Evolutionary conservation across 2,329 filamentous ascomycete species (phyloP).

Genomic region (Paramyrothecium roridum): DNA sequence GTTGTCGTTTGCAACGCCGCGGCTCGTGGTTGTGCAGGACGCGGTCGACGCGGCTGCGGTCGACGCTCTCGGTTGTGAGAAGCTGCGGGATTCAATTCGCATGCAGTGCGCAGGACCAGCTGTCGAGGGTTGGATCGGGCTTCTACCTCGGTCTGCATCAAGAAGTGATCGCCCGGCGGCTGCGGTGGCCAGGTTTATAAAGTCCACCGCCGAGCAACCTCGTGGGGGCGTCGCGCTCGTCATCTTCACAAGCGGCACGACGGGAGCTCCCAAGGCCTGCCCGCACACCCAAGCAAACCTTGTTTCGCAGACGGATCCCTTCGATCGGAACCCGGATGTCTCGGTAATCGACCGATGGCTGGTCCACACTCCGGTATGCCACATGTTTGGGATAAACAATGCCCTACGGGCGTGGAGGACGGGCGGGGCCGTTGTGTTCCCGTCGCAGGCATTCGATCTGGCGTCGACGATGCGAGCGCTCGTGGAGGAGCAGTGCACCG

Average conservation of each 20-base stretch:
- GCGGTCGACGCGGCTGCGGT: slow-evolving; percentile 14
- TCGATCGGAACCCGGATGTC: slow-evolving; percentile 28
- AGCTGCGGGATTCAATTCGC: slow-evolving; percentile 4
- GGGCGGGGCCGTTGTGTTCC: slow-evolving; percentile 30
- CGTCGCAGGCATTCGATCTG: slow-evolving; percentile 29
- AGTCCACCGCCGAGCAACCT: neutral
- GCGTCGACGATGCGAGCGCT: slow-evolving; percentile 26
- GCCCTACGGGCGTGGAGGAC: slow-evolving; percentile 31
- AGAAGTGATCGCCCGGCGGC: no score
- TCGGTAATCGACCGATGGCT: slow-evolving; percentile 28
- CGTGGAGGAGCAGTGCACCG: slow-evolving; percentile 26
- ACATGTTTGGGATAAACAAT: slow-evolving; percentile 37
- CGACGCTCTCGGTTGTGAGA: slow-evolving; percentile 4
- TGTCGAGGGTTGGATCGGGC: neutral
- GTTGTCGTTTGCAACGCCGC: slow-evolving; percentile 18
- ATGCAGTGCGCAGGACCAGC: slow-evolving; percentile 19
- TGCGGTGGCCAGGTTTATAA: no score
- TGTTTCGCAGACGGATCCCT: slow-evolving; percentile 31
- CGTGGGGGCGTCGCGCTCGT: slow-evolving; percentile 30
- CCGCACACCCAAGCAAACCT: slow-evolving; percentile 36
- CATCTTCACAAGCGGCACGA: slow-evolving; percentile 49
- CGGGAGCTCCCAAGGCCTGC: slow-evolving; percentile 42
- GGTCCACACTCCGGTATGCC: slow-evolving; percentile 32
- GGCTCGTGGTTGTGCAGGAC: slow-evolving; percentile 29
- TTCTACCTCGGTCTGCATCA: neutral